phyloP scores from a whole-genome alignment of 2,329 filamentous ascomycete species.

The Venturia carpophila region DNA sequence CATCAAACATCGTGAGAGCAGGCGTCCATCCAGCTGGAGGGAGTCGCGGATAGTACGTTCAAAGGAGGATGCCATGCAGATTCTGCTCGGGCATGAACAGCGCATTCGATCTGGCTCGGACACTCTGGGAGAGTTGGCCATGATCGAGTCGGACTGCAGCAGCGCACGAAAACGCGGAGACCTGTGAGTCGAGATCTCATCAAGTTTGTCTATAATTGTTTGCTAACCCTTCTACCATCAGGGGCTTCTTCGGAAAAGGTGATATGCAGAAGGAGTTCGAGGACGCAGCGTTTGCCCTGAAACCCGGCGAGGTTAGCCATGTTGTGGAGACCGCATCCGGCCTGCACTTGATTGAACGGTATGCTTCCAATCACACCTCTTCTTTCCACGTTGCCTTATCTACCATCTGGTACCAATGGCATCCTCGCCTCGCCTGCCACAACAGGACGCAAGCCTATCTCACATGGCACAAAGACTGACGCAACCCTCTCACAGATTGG shows the following conservation, averaged over 20 bases:
- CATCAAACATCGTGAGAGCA: constrained; percentile 84
- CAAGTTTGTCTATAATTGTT: neutral
- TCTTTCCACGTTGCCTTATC: constrained; percentile 1
- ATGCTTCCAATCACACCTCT: constrained; percentile 27
- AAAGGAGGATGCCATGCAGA: constrained; percentile 76
- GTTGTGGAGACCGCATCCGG: constrained; percentile 90
- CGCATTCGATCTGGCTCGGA: constrained; percentile 64
- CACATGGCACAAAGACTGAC: constrained; percentile 7
- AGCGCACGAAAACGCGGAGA: constrained; percentile 91
- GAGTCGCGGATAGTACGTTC: constrained; percentile 80
- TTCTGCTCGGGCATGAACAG: constrained; percentile 66
- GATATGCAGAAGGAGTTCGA: constrained; percentile 99
- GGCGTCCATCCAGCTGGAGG: constrained; percentile 87
- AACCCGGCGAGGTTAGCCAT: constrained; percentile 76
- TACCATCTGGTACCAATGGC: constrained; percentile 8
- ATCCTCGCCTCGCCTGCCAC: neutral
- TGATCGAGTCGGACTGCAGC: constrained; percentile 88
- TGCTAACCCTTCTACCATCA: constrained; percentile 20
- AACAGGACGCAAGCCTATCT: constrained; percentile 2
- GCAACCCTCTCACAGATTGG: neutral
- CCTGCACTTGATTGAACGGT: constrained; percentile 93
- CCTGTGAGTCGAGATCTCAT: constrained; percentile 46
- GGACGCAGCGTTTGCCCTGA: constrained; percentile 84
- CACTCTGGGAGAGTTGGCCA: constrained; percentile 73
- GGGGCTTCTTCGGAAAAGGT: constrained; percentile 80